Evolutionary conservation across 2,329 filamentous ascomycete species (phyloP).

Genomic region (Verticillium nubilum): DNA sequence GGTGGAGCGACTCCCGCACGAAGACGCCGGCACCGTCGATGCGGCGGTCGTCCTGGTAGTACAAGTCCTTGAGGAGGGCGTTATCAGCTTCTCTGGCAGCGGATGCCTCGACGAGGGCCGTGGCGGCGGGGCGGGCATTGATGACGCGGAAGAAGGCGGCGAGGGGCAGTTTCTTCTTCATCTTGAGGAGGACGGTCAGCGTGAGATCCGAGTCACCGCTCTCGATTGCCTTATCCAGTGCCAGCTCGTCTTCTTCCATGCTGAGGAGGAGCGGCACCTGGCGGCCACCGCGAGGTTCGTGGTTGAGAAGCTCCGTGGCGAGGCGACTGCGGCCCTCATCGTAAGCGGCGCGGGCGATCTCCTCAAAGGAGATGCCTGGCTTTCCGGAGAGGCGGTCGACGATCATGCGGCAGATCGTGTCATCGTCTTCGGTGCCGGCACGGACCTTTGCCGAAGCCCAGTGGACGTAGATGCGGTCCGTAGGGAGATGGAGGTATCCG

Average conservation of each 20-base stretch:
- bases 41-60: slow-evolving; percentile 92
- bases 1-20: slow-evolving; percentile 73
- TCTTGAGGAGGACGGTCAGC: slow-evolving; percentile 78
- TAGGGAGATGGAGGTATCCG: slow-evolving; percentile 77
- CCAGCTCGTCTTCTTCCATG: slow-evolving; percentile 94
- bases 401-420: slow-evolving; percentile 78
- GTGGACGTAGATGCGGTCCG: slow-evolving; percentile 89
- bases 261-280: slow-evolving; percentile 89
- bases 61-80: slow-evolving; percentile 83
- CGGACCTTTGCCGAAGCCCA: slow-evolving; percentile 96
- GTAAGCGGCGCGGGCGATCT: slow-evolving; percentile 87
- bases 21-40: slow-evolving; percentile 85
- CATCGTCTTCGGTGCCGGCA: slow-evolving; percentile 77
- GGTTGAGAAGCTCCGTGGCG: slow-evolving; percentile 85
- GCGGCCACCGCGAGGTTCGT: slow-evolving; percentile 90
- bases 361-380: slow-evolving; percentile 89
- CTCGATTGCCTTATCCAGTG: slow-evolving; percentile 93
- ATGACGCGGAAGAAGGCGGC: slow-evolving; percentile 90
- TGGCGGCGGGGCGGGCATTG: slow-evolving; percentile 78
- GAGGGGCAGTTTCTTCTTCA: slow-evolving; percentile 86
- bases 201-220: slow-evolving; percentile 92
- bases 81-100: slow-evolving; percentile 68
- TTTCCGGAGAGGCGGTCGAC: slow-evolving; percentile 84
- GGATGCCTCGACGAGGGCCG: slow-evolving; percentile 81
- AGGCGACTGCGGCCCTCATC: slow-evolving; percentile 87